Evolutionary conservation across 225 moss, liverwort and hornwort species (phyloP).

Genomic region (Straminergon stramineum): DNA sequence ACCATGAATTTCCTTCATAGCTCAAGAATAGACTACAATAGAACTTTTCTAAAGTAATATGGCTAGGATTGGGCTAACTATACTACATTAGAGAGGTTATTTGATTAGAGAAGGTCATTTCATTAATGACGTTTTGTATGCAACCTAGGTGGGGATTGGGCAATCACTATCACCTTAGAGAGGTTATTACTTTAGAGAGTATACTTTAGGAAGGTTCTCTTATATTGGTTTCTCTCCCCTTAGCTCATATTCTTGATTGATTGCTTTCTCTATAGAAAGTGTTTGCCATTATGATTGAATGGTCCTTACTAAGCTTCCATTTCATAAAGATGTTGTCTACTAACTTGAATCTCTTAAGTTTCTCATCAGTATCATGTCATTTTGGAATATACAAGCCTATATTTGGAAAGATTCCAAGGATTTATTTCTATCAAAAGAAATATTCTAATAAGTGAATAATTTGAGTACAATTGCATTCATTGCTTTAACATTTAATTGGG

Average conservation of each 20-base stretch:
- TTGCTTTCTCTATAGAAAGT: neutral
- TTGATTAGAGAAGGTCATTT: too few species aligned
- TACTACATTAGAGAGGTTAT: too few species aligned
- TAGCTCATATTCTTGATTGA: neutral
- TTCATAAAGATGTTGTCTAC: neutral
- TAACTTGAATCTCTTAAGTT: neutral
- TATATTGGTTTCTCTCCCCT: neutral
- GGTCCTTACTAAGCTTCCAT: neutral
- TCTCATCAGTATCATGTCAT: neutral
- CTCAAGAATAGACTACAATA: neutral
- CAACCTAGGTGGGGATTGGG: too few species aligned
- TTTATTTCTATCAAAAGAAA: neutral
- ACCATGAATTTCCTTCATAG: neutral
- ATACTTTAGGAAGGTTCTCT: too few species aligned
- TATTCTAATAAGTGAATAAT: neutral
- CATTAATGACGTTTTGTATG: too few species aligned
- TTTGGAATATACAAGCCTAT: neutral
- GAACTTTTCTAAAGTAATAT: too few species aligned
- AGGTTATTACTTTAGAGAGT: too few species aligned
- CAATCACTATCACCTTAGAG: too few species aligned
- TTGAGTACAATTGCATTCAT: neutral
- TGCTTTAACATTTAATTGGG: neutral
- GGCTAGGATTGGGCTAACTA: too few species aligned
- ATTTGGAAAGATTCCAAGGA: neutral
- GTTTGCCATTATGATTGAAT: neutral